A percentile compares a stretch with the other conserved stretches of the same genome.
Evolutionary conservation across 257 asterid genomes (phyloP).

Genomic region (Gentiana macrophylla): DNA sequence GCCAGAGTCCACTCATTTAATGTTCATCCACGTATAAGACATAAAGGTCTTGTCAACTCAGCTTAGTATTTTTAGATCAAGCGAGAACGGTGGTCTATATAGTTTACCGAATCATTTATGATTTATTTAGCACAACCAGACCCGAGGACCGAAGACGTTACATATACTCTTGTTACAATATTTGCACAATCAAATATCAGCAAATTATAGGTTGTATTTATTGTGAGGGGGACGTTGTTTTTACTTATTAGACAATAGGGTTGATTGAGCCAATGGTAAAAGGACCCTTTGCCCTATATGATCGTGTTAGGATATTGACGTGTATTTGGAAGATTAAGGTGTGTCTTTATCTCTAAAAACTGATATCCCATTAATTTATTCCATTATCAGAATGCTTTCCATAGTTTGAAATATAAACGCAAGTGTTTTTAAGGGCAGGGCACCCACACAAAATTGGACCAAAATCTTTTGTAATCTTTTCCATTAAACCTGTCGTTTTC

Average conservation of each 20-base stretch:
- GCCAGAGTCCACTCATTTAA: too few species aligned
- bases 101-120: too few species aligned
- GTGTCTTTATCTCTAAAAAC: background rate
- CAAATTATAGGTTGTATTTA: background rate
- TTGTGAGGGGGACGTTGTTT: constrained; percentile 5
- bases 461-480: background rate
- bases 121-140: too few species aligned
- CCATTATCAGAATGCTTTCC: constrained; percentile 7
- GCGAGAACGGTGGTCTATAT: too few species aligned
- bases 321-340: background rate
- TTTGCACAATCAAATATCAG: too few species aligned
- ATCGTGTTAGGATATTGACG: background rate
- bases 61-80: background rate
- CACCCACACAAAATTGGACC: background rate
- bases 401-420: background rate
- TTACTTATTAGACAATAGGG: background rate
- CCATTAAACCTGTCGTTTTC: background rate
- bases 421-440: background rate
- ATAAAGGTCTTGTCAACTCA: background rate
- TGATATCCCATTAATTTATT: background rate
- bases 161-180: too few species aligned
- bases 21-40: background rate
- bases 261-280: background rate
- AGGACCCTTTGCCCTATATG: background rate
- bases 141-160: too few species aligned